Percentiles rank a stretch among this genome's conserved stretches.
Conservation (phyloP, 1,139 yeast species). For the Kodamaea arcana region DNA sequence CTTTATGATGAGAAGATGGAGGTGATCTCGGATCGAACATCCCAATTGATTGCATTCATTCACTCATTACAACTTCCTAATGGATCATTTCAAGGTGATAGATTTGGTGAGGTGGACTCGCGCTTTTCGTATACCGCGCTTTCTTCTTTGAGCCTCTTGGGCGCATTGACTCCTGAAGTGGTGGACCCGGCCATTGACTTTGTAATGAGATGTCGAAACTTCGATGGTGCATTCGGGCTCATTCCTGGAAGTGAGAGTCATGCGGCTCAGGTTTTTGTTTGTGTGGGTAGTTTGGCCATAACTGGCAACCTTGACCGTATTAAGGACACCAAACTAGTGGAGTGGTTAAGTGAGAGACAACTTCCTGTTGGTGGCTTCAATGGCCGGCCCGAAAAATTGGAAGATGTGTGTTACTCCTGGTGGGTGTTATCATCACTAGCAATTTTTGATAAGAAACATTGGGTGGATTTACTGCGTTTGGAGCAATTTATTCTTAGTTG, state of each 20-base stretch:
- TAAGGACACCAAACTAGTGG: constrained; percentile 47
- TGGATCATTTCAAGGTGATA: constrained; percentile 88
- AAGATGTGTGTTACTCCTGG: constrained; percentile 97
- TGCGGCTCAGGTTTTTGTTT: constrained; percentile 88
- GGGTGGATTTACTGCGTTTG: constrained; percentile 68
- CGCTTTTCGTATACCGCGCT: constrained; percentile 83
- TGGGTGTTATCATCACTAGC: constrained; percentile 87
- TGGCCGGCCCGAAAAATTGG: constrained; percentile 94
- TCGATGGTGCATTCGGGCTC: constrained; percentile 95
- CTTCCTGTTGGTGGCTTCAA: constrained; percentile 86
- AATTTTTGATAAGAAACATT: constrained; percentile 60
- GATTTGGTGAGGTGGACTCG: constrained; percentile 89
- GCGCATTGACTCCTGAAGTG: constrained; percentile 54
- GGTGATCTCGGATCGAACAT: constrained; percentile 11
- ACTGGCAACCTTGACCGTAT: constrained; percentile 53
- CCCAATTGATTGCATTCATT: constrained; percentile 38
- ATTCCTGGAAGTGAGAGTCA: constrained; percentile 95
- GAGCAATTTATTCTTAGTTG: constrained; percentile 65
- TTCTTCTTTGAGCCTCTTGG: constrained; percentile 67
- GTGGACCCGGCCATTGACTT: constrained; percentile 65
- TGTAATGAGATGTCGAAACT: constrained; percentile 70
- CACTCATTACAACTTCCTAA: constrained; percentile 56
- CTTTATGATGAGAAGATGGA: constrained; percentile 58
- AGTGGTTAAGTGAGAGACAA: constrained; percentile 94
- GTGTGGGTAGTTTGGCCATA: constrained; percentile 76